phyloP scores from a whole-genome alignment of 1,139 yeast genomes.

The Geotrichum fermentans region DNA sequence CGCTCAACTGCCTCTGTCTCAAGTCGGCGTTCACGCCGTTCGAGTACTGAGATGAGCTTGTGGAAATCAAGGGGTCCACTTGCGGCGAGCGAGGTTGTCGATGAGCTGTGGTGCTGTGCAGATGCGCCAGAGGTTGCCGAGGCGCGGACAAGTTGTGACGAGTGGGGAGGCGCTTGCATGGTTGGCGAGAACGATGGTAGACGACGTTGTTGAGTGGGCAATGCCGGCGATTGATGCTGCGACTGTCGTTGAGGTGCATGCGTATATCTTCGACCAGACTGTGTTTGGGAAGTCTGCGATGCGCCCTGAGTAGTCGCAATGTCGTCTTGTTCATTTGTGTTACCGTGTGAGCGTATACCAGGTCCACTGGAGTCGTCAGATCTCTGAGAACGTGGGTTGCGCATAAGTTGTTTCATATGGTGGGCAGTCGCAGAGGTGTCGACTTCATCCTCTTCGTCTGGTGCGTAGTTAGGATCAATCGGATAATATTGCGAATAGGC shows the following conservation, averaged over 20 bases:
- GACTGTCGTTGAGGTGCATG: slow-evolving; percentile 2
- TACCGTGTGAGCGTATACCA: background rate
- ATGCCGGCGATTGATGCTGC: slow-evolving; percentile 7
- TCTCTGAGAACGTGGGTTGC: background rate
- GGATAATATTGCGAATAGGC: slow-evolving; percentile 8
- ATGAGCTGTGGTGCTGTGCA: slow-evolving; percentile 1
- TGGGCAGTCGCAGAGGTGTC: background rate
- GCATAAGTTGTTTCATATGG: slow-evolving; percentile 2
- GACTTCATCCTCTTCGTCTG: slow-evolving; percentile 6
- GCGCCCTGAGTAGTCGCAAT: background rate
- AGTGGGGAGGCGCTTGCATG: background rate
- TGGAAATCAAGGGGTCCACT: slow-evolving; percentile 14
- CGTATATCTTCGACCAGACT: slow-evolving; percentile 7
- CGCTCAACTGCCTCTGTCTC: slow-evolving; percentile 13
- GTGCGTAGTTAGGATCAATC: slow-evolving; percentile 1
- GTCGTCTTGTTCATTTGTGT: background rate
- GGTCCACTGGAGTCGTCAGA: slow-evolving; percentile 1
- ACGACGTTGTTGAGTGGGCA: slow-evolving; percentile 10
- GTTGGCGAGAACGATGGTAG: slow-evolving; percentile 12
- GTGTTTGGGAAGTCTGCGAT: background rate
- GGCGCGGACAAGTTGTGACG: slow-evolving; percentile 3
- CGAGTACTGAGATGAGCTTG: slow-evolving; percentile 13
- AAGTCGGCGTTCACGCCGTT: slow-evolving; percentile 15
- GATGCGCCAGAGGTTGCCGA: background rate
- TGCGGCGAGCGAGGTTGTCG: background rate